Conservation (phyloP, 768 basidiomycete species). For the Termitomyces sp. region DNA sequence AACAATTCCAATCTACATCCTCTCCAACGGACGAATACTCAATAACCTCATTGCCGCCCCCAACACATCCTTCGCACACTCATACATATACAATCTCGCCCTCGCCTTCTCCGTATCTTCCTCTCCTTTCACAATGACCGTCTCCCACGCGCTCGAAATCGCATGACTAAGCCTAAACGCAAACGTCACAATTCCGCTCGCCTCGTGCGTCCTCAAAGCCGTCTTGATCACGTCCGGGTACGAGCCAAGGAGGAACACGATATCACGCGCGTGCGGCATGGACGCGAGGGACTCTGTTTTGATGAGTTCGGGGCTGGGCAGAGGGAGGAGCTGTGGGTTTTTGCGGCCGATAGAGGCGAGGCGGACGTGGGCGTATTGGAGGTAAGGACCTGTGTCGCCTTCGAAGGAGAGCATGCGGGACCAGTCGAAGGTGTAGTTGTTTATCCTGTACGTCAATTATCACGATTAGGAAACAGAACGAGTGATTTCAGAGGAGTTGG, state of each 20-base stretch:
- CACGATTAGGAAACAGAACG: background rate
- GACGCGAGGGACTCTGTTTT: conserved; percentile 63
- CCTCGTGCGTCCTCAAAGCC: conserved; percentile 83
- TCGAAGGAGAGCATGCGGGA: conserved; percentile 93
- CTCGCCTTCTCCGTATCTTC: conserved; percentile 69
- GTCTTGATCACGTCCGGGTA: conserved; percentile 92
- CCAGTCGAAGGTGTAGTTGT: conserved; percentile 96
- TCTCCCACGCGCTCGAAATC: conserved; percentile 92
- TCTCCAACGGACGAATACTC: conserved; percentile 85
- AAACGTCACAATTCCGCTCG: conserved; percentile 88
- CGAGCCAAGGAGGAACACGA: conserved; percentile 79
- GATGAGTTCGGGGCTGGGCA: conserved; percentile 68
- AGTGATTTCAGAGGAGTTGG: conserved; percentile 1
- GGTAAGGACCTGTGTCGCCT: conserved; percentile 93
- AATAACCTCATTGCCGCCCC: conserved; percentile 82
- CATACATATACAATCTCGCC: conserved; percentile 87
- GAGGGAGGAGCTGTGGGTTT: conserved; percentile 81
- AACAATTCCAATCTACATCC: conserved; percentile 57
- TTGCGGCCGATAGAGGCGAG: conserved; percentile 88
- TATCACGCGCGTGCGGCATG: conserved; percentile 75
- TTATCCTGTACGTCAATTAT: conserved; percentile 57
- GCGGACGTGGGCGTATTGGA: conserved; percentile 96
- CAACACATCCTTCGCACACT: conserved; percentile 88
- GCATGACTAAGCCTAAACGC: conserved; percentile 84
- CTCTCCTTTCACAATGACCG: conserved; percentile 82